A percentile compares a stretch with the other conserved stretches of the same genome.
These are phyloP conservation scores for Antarctomyces pellizariae DNA, from an alignment of 495 filamentous ascomycete genomes.

Conservation along the genomic window DNA sequence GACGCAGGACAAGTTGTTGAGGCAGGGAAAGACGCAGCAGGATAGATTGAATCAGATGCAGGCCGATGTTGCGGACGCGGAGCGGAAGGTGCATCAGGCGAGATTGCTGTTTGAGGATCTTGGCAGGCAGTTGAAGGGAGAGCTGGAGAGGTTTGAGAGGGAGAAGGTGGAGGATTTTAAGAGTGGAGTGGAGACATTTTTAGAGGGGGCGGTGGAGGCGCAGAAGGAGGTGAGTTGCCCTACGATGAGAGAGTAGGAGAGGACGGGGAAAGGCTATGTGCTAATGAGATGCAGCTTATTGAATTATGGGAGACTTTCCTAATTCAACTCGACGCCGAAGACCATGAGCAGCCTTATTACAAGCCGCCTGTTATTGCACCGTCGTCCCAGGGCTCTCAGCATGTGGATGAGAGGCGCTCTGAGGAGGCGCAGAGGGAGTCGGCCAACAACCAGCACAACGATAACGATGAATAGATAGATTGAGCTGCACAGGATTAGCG, in stretches of 20 bases:
- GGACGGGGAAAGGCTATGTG: too few species aligned
- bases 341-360: slow-evolving; percentile 63
- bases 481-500: too few species aligned
- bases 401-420: slow-evolving; percentile 1
- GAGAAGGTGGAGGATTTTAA: slow-evolving; percentile 99
- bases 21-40: slow-evolving; percentile 86
- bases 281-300: slow-evolving; percentile 45
- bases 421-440: slow-evolving; percentile 3
- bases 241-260: too few species aligned
- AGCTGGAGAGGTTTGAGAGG: slow-evolving; percentile 82
- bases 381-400: slow-evolving; percentile 6
- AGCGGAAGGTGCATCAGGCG: slow-evolving; percentile 79
- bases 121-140: slow-evolving; percentile 73
- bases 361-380: slow-evolving; percentile 26
- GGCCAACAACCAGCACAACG: slow-evolving; percentile 2
- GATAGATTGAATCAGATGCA: slow-evolving; percentile 77
- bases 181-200: slow-evolving; percentile 86
- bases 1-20: slow-evolving; percentile 72
- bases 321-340: slow-evolving; percentile 79
- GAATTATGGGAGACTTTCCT: slow-evolving; percentile 98
- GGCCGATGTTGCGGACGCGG: slow-evolving; percentile 81
- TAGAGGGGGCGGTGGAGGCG: slow-evolving; percentile 89
- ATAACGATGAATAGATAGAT: neutral
- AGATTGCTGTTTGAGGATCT: slow-evolving; percentile 89
- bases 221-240: slow-evolving; percentile 70